Conservation (phyloP, 2,329 filamentous ascomycete genomes). For the Phaeosphaeria sp. region DNA sequence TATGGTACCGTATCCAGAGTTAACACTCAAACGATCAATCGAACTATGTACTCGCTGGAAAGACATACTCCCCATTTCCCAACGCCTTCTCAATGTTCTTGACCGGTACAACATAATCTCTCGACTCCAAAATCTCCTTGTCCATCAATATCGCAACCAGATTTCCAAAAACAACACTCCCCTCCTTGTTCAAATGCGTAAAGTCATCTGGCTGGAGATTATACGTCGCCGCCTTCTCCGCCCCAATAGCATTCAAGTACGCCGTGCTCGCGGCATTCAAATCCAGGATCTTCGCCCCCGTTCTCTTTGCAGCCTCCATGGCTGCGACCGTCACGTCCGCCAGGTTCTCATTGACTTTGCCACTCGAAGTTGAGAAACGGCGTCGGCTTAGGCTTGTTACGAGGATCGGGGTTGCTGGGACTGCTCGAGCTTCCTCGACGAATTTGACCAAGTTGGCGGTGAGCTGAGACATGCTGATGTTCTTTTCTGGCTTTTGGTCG, state of each 20-base stretch:
- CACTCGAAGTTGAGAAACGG: constrained; percentile 48
- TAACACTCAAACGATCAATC: no score
- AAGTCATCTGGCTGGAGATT: constrained; percentile 48
- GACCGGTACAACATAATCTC: constrained; percentile 20
- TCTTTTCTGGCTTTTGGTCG: constrained; percentile 58
- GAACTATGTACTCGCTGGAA: neutral
- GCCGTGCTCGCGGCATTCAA: constrained; percentile 58
- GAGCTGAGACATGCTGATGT: constrained; percentile 56
- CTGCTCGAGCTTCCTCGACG: constrained; percentile 38
- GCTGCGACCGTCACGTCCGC: constrained; percentile 54
- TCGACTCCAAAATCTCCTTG: constrained; percentile 11
- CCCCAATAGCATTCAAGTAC: constrained; percentile 61
- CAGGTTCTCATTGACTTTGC: constrained; percentile 54
- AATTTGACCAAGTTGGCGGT: constrained; percentile 58
- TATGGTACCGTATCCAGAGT: no score
- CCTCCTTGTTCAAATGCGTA: constrained; percentile 28
- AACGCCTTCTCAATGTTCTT: constrained; percentile 16
- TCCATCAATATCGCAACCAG: constrained; percentile 25
- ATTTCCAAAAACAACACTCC: constrained; percentile 33
- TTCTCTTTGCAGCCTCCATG: constrained; percentile 53
- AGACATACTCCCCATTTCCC: constrained; percentile 19
- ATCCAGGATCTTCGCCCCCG: constrained; percentile 54
- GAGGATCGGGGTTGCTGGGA: constrained; percentile 52
- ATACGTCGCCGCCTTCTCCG: constrained; percentile 55
- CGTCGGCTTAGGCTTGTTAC: constrained; percentile 63